These are phyloP conservation scores for Podospora fimiseda DNA, from an alignment of 495 filamentous ascomycete species.

Conservation along the genomic window DNA sequence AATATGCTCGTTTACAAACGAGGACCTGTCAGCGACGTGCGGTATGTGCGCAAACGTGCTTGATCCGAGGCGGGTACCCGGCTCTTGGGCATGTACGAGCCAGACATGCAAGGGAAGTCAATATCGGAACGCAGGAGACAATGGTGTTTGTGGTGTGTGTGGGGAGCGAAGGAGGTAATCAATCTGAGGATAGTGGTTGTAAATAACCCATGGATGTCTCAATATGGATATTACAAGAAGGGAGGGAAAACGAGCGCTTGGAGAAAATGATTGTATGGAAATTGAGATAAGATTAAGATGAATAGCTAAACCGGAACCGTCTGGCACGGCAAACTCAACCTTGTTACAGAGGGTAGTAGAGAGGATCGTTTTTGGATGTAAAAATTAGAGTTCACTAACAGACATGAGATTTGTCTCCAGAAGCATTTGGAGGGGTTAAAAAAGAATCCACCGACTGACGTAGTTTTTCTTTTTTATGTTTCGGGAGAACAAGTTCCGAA, in stretches of 20 bases:
- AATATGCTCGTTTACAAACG: constrained; percentile 59
- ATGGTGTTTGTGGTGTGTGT: constrained; percentile 60
- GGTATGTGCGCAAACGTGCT: constrained; percentile 61
- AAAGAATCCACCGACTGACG: background rate
- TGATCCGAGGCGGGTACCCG: constrained; percentile 38
- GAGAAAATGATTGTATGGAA: no score
- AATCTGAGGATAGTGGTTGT: background rate
- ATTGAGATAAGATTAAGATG: no score
- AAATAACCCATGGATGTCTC: background rate
- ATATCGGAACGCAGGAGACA: constrained; percentile 61
- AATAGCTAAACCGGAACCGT: no score
- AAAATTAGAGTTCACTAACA: background rate
- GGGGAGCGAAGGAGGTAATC: constrained; percentile 34
- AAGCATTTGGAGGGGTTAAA: no score
- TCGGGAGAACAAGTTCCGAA: background rate
- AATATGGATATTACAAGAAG: background rate
- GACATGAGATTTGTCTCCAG: no score
- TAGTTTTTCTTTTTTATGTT: no score
- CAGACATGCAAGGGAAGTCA: constrained; percentile 41
- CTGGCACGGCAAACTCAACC: no score
- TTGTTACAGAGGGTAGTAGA: no score
- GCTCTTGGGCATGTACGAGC: constrained; percentile 56
- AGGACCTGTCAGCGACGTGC: constrained; percentile 46
- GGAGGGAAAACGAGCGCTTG: no score
- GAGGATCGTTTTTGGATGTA: background rate